Percentiles rank a stretch among this genome's conserved stretches.
phyloP scores from a whole-genome alignment of 148 eudicot genomes.

The Gaultheria prostrata region DNA sequence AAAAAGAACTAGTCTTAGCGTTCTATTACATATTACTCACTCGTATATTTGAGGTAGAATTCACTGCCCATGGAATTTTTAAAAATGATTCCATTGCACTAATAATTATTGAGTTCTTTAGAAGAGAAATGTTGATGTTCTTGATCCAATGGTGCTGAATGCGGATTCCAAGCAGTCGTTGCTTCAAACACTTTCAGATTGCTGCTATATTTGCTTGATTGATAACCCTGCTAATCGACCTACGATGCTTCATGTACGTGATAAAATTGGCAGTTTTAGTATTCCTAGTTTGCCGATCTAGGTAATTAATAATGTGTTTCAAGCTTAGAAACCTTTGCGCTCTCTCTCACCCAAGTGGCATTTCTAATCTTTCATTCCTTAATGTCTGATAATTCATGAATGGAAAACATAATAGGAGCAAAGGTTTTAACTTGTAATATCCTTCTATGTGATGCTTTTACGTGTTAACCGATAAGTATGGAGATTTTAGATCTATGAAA shows the following conservation, averaged over 20 bases:
- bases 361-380: neutral
- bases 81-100: too few species aligned
- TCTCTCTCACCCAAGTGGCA: neutral
- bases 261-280: neutral
- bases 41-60: too few species aligned
- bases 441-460: neutral
- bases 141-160: slow-evolving; percentile 38
- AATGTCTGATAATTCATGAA: neutral
- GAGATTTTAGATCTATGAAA: neutral
- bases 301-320: neutral
- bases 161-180: slow-evolving; percentile 46
- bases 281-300: neutral
- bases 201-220: slow-evolving; percentile 36
- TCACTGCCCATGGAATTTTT: too few species aligned
- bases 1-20: too few species aligned
- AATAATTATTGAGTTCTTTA: too few species aligned
- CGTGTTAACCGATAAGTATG: neutral
- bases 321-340: neutral
- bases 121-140: slow-evolving; percentile 42
- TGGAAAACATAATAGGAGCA: neutral
- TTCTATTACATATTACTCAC: too few species aligned
- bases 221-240: slow-evolving; percentile 51
- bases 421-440: neutral
- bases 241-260: slow-evolving; percentile 43
- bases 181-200: slow-evolving; percentile 44